These are phyloP conservation scores for Sugiyamaella novakii DNA, from an alignment of 1,139 yeast genomes.

Conservation along the genomic window DNA sequence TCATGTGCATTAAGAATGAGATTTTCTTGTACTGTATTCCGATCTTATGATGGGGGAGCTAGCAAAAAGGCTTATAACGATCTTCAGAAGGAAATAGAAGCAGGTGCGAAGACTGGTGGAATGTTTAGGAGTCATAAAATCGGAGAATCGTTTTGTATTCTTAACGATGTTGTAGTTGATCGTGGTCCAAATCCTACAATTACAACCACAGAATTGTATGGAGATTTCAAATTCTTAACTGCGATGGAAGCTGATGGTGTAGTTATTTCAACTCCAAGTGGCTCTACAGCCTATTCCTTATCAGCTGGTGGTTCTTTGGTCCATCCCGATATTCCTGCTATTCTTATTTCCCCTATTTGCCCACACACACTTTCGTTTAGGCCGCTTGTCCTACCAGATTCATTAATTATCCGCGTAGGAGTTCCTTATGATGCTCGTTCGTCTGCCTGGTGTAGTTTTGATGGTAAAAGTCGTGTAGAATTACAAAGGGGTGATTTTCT, in stretches of 20 bases:
- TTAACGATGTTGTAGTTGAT: slow-evolving; percentile 83
- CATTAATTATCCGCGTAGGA: slow-evolving; percentile 65
- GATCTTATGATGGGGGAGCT: slow-evolving; percentile 34
- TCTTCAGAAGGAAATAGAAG: slow-evolving; percentile 41
- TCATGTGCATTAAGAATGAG: slow-evolving; percentile 73
- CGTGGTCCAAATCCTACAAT: slow-evolving; percentile 83
- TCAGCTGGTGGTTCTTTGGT: slow-evolving; percentile 88
- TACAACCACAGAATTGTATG: slow-evolving; percentile 73
- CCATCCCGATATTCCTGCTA: slow-evolving; percentile 83
- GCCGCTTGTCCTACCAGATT: slow-evolving; percentile 76
- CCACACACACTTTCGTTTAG: slow-evolving; percentile 83
- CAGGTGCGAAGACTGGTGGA: slow-evolving; percentile 39
- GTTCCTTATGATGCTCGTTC: slow-evolving; percentile 67
- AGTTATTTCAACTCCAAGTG: slow-evolving; percentile 84
- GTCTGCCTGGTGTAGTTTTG: slow-evolving; percentile 80
- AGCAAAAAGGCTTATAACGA: slow-evolving; percentile 32
- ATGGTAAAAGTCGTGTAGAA: slow-evolving; percentile 74
- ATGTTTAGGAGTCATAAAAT: slow-evolving; percentile 39
- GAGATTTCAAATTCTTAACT: slow-evolving; percentile 74
- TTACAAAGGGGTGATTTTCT: slow-evolving; percentile 68
- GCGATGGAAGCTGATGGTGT: slow-evolving; percentile 89
- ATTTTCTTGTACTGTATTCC: slow-evolving; percentile 73
- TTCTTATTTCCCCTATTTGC: slow-evolving; percentile 79
- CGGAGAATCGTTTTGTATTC: slow-evolving; percentile 55
- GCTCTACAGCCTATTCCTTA: slow-evolving; percentile 86